Percentiles rank a stretch among this genome's conserved stretches.
Conservation (phyloP, 2,329 filamentous ascomycete genomes). For the Penicillium paneum region DNA sequence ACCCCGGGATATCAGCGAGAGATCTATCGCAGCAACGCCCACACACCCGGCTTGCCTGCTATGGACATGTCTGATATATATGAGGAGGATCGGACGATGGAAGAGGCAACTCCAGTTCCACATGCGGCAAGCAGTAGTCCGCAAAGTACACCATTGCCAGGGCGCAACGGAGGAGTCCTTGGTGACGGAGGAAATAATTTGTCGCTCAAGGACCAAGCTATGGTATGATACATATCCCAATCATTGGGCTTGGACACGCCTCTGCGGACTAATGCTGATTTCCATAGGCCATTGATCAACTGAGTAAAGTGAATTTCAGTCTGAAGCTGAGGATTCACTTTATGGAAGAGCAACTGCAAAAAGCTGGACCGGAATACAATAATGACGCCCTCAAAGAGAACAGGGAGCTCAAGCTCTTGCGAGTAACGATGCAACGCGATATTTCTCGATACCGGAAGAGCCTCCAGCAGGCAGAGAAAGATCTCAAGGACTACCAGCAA, state of each 20-base stretch:
- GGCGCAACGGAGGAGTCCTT: constrained; percentile 63
- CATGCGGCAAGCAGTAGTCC: constrained; percentile 74
- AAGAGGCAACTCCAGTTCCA: constrained; percentile 70
- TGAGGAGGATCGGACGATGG: constrained; percentile 61
- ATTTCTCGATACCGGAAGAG: constrained; percentile 83
- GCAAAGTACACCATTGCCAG: constrained; percentile 76
- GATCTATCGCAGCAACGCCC: constrained; percentile 63
- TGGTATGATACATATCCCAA: constrained; percentile 48
- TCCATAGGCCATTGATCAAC: constrained; percentile 72
- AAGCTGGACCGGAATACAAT: constrained; percentile 84
- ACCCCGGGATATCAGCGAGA: constrained; percentile 67
- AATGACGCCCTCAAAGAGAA: constrained; percentile 89
- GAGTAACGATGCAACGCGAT: constrained; percentile 84
- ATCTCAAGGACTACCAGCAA: constrained; percentile 77
- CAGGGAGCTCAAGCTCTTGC: constrained; percentile 90
- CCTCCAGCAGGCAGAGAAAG: constrained; percentile 75
- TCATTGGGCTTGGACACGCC: too few relatives aligned
- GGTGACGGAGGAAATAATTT: constrained; percentile 80
- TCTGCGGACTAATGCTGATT: constrained; percentile 12
- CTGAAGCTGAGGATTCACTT: constrained; percentile 97
- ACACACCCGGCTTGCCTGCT: constrained; percentile 69
- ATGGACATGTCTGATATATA: constrained; percentile 69
- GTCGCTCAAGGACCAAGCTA: constrained; percentile 90
- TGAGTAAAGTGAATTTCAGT: constrained; percentile 98
- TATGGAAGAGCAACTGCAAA: constrained; percentile 83